Evolutionary conservation across 148 eudicot genomes (phyloP).

Genomic region (Hydrangea macrophylla): DNA sequence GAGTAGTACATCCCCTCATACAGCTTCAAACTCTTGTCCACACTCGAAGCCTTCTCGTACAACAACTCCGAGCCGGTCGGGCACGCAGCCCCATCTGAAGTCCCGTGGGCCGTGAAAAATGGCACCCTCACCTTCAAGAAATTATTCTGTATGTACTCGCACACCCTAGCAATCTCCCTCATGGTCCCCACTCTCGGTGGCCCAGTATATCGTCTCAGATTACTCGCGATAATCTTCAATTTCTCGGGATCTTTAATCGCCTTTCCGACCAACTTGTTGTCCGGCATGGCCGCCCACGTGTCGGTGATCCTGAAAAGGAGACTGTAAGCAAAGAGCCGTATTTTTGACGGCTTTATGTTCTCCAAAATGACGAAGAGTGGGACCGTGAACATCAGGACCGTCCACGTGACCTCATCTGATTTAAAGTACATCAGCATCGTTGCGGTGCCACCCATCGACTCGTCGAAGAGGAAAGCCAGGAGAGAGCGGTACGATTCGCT

Average conservation of each 20-base stretch:
- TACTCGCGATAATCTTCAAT: constrained; percentile 20
- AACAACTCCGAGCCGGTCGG: constrained; percentile 40
- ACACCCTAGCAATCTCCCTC: constrained; percentile 17
- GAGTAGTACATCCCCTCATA: too few relatives aligned
- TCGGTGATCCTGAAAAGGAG: constrained; percentile 21
- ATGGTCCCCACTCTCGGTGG: constrained; percentile 22
- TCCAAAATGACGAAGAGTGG: constrained; percentile 48
- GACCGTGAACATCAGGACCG: constrained; percentile 46
- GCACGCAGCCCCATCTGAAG: constrained; percentile 40
- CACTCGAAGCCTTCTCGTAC: constrained; percentile 46
- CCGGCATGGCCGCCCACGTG: constrained; percentile 24
- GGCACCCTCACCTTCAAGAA: constrained; percentile 42
- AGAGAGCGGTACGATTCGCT: constrained; percentile 35
- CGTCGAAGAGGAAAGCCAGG: constrained; percentile 48
- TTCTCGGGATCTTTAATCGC: constrained; percentile 23
- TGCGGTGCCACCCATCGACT: constrained; percentile 41
- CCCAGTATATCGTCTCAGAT: constrained; percentile 20
- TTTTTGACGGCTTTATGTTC: constrained; percentile 43
- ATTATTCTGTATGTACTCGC: constrained; percentile 32
- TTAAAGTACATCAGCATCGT: constrained; percentile 47
- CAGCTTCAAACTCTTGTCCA: constrained; percentile 41
- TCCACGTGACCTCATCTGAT: constrained; percentile 40
- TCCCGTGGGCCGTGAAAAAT: constrained; percentile 46
- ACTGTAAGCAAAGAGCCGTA: constrained; percentile 18
- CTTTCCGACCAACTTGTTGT: constrained; percentile 25